Base-by-base conservation (phyloP, 208 protist genomes). In the Leishmania guyanensis region DNA sequence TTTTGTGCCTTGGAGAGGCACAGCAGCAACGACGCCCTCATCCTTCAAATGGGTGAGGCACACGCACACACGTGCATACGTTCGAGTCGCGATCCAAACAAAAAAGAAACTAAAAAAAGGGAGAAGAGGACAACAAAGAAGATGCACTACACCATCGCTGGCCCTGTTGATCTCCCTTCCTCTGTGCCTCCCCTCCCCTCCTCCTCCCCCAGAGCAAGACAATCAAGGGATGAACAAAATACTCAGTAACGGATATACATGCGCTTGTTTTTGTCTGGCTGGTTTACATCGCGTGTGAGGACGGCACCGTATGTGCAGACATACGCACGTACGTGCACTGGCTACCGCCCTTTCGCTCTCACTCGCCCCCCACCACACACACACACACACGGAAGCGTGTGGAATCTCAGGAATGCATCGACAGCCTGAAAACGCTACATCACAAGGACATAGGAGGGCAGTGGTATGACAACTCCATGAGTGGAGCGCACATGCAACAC, bases 391-490 rank as follows among this genome's bases (percentile, higher is more conserved):
- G 33, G 75, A 69, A 29, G 29, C 39, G 22, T 16, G 46, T 36
- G 43, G 66, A 26, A 46, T 54, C 17, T 22, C 10, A 73, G 68
- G 39, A 0, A 22, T 26, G 51, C 20, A 54, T 54, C 26, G 46
- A 73, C 46, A 53, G 39, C 17, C 75, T 58, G 12, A 43, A 65
- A 17, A 33, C 76, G 2, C 50, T 79, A 85, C 39, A 85, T 20
- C n/a, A 86, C 43, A 50, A 86, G 82, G 1, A 76, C 74, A 39
- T 86, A 86, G 29, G 77, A 56, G 1, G 70, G 78, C 10, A 86
- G 74, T 6, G 82, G 82, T 36, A 86, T 65, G 9, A 82, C 66
- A 54, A 74, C 68, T 8, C 77, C 76, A 26, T 79, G 74, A n/a
- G 66, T 53, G 26, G 82, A 86, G 22, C 20, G 26, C 82, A 82